Conservation (phyloP, 1,284 basidiomycete genomes). For the Vanrija pseudolonga region DNA sequence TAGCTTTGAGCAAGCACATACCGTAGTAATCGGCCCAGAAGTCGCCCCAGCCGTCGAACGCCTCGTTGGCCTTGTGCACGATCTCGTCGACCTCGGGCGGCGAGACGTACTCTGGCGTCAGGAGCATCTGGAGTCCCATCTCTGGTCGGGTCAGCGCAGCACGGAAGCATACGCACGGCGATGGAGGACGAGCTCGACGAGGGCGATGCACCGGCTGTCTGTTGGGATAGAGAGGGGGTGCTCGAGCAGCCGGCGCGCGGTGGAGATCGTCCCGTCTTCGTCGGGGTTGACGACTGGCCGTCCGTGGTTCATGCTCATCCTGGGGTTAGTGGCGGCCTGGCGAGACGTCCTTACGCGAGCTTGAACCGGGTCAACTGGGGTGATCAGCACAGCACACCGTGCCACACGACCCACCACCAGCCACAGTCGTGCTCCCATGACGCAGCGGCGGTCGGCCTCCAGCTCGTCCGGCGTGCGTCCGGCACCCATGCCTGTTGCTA, state of each 20-base stretch:
- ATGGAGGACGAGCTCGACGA: conserved; percentile 54
- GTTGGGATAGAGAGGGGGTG: conserved; percentile 78
- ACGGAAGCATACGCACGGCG: neutral
- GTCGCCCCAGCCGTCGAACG: conserved; percentile 13
- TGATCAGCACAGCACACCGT: conserved; percentile 71
- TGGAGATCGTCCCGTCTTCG: conserved; percentile 67
- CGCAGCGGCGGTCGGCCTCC: conserved; percentile 63
- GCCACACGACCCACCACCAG: conserved; percentile 77
- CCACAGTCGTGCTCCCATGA: conserved; percentile 71
- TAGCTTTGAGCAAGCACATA: neutral
- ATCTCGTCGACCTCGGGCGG: conserved; percentile 5
- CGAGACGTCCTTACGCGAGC: neutral
- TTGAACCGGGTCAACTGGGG: conserved; percentile 54
- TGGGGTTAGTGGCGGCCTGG: neutral
- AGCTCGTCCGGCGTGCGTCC: conserved; percentile 36
- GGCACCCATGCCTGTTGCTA: conserved; percentile 61
- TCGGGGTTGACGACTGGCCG: conserved; percentile 78
- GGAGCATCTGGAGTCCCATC: neutral
- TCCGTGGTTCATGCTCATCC: conserved; percentile 46
- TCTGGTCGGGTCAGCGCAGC: neutral
- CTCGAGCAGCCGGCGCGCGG: conserved; percentile 65
- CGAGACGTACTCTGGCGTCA: neutral
- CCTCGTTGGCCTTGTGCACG: conserved; percentile 10
- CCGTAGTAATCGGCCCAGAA: neutral
- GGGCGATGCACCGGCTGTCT: conserved; percentile 82